Conservation (phyloP, 331 rosid genomes). For the Malus hybrid region DNA sequence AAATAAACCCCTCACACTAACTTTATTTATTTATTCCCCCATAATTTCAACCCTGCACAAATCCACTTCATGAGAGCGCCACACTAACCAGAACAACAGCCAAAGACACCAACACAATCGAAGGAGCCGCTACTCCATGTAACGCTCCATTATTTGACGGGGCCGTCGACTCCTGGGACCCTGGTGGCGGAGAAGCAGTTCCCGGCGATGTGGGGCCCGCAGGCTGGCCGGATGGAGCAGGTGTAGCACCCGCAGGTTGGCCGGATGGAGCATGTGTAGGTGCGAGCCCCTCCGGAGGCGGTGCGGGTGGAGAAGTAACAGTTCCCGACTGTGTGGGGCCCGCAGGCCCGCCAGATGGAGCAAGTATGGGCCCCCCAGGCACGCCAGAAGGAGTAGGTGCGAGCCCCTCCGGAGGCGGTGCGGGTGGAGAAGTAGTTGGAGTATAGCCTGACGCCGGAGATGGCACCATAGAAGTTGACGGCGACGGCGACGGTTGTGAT, state of each 20-base stretch:
- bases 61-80: constrained; percentile 8
- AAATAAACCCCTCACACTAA: background rate
- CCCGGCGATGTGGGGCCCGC: background rate
- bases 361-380: no score
- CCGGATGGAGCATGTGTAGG: background rate
- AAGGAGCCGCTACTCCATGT: constrained; percentile 7
- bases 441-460: background rate
- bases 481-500: background rate
- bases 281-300: background rate
- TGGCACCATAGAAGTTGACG: background rate
- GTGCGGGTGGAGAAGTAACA: background rate
- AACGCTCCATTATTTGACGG: background rate
- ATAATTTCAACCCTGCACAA: background rate
- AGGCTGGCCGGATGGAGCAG: background rate
- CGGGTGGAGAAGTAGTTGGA: background rate
- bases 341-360: background rate
- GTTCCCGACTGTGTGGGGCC: background rate
- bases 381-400: background rate
- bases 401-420: background rate
- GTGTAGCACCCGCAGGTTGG: no score
- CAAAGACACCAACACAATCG: constrained; percentile 14
- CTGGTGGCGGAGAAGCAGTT: constrained; percentile 5
- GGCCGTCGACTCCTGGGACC: background rate
- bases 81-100: constrained; percentile 26
- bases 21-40: background rate